Evolutionary conservation across 441 rosid genomes (phyloP).

Genomic region (Euphorbia celastroides): DNA sequence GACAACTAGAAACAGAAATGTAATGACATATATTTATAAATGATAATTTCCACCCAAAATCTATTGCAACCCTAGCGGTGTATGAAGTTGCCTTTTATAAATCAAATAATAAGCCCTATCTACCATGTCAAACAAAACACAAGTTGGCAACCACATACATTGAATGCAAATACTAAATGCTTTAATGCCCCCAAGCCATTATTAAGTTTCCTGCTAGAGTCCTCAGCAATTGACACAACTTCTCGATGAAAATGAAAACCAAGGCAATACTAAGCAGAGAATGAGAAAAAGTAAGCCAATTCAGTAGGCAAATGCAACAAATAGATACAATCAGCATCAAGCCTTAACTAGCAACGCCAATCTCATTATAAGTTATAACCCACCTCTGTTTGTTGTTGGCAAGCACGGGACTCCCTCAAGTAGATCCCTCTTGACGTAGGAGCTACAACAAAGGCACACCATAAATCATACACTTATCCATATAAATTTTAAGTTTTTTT

Average conservation of each 20-base stretch:
- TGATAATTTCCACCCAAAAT: neutral
- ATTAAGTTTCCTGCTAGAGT: neutral
- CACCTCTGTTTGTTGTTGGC: slow-evolving; percentile 82
- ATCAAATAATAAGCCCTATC: neutral
- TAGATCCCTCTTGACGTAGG: slow-evolving; percentile 83
- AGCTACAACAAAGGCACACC: too few species aligned
- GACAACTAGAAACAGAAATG: neutral
- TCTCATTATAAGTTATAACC: slow-evolving; percentile 13
- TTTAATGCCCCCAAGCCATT: neutral
- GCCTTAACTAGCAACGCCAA: neutral
- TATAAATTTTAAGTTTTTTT: neutral
- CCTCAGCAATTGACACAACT: neutral
- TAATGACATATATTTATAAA: neutral
- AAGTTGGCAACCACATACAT: slow-evolving; percentile 1
- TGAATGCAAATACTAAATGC: slow-evolving; percentile 4
- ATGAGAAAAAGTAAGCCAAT: neutral
- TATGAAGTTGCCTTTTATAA: neutral
- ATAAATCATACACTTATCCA: slow-evolving; percentile 10
- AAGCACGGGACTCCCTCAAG: slow-evolving; percentile 74
- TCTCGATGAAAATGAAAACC: neutral
- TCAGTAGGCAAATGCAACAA: neutral
- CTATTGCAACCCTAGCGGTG: neutral
- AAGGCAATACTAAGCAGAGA: neutral
- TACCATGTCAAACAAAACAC: neutral
- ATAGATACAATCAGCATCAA: neutral